Conservation (phyloP, 106 monocot species). For the Alisma plantagoaquatica region DNA sequence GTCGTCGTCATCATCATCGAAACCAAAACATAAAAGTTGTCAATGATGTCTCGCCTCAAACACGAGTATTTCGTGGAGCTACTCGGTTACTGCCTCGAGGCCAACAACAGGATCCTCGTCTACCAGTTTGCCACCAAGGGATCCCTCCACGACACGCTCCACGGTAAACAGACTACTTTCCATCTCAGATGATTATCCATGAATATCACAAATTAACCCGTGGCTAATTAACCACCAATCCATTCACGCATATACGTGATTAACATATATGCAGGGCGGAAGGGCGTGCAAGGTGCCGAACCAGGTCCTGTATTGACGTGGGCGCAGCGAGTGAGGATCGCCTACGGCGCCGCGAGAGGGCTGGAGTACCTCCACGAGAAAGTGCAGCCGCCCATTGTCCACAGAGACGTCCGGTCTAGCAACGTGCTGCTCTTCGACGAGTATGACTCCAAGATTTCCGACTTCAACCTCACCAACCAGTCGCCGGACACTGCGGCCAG, state of each 20-base stretch:
- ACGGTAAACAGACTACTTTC: constrained; percentile 30
- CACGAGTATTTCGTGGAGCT: constrained; percentile 63
- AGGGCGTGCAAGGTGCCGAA: constrained; percentile 46
- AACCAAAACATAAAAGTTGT: too few species aligned
- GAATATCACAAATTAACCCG: background rate
- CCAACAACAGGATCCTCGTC: constrained; percentile 53
- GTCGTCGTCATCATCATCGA: too few species aligned
- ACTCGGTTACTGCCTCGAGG: constrained; percentile 79
- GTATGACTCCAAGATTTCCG: constrained; percentile 41
- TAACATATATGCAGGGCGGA: constrained; percentile 22
- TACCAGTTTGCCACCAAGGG: constrained; percentile 77
- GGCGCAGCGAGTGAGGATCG: constrained; percentile 51
- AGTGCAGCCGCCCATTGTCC: constrained; percentile 50
- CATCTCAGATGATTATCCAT: too few species aligned
- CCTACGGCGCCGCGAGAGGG: constrained; percentile 63
- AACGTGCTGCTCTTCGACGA: constrained; percentile 77
- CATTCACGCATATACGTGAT: background rate
- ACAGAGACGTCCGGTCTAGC: constrained; percentile 67
- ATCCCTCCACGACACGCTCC: constrained; percentile 73
- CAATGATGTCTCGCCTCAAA: constrained; percentile 69
- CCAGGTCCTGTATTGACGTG: constrained; percentile 51
- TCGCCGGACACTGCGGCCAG: constrained; percentile 61
- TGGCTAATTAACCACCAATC: background rate
- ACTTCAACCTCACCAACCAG: constrained; percentile 62
- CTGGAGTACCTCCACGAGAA: constrained; percentile 72